phyloP scores from a whole-genome alignment of 306 rosid genomes.

The Boehmeria nivea region DNA sequence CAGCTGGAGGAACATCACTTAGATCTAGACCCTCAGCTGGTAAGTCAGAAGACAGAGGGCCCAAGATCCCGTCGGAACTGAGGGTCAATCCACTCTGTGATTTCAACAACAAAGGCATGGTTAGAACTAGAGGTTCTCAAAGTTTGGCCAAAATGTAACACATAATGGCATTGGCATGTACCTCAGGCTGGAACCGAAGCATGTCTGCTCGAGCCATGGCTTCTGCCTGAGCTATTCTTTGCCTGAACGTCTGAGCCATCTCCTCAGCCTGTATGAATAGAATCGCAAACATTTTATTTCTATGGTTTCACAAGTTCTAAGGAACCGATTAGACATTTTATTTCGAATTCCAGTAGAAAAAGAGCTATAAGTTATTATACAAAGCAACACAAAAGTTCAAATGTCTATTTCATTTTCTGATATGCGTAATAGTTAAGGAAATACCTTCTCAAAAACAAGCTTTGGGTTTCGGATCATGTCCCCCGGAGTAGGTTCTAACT shows the following conservation, averaged over 20 bases:
- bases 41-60: constrained; percentile 65
- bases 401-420: too few relatives aligned
- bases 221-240: constrained; percentile 97
- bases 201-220: constrained; percentile 98
- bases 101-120: background rate
- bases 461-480: constrained; percentile 98
- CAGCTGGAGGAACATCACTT: constrained; percentile 55
- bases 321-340: too few relatives aligned
- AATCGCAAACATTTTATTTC: constrained; percentile 7
- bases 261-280: constrained; percentile 76
- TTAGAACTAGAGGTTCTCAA: background rate
- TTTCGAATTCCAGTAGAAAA: too few relatives aligned
- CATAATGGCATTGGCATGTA: constrained; percentile 23
- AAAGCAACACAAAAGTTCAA: too few relatives aligned
- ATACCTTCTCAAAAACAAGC: constrained; percentile 94
- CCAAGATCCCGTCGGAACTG: constrained; percentile 68
- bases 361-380: too few relatives aligned
- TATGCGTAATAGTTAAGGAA: constrained; percentile 21
- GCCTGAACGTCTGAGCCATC: constrained; percentile 94
- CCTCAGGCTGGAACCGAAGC: constrained; percentile 94
- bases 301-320: too few relatives aligned
- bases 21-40: constrained; percentile 81
- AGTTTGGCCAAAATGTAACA: background rate
- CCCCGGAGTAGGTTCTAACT: constrained; percentile 94
- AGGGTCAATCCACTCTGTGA: constrained; percentile 82